These are phyloP conservation scores for Nicotiana noctiflora DNA, from an alignment of 257 asterid genomes.

Conservation along the genomic window DNA sequence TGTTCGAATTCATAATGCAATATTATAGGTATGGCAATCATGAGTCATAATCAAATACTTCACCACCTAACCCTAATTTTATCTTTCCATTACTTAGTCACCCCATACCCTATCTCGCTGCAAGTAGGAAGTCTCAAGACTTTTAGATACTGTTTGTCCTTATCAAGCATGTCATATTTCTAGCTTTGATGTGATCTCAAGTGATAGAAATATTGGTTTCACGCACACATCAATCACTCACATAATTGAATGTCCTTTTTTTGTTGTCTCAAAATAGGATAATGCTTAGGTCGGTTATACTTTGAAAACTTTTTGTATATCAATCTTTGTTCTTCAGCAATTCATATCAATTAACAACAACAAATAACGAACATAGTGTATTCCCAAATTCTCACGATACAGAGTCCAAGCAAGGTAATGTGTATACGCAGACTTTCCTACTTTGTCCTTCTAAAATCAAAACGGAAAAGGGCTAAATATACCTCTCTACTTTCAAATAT, in stretches of 20 bases:
- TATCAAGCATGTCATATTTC: neutral
- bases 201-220: neutral
- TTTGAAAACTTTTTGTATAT: neutral
- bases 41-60: conserved; percentile 1
- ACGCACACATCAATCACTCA: neutral
- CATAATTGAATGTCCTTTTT: neutral
- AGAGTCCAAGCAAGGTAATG: no score
- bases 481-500: no score
- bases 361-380: no score
- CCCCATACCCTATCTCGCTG: neutral
- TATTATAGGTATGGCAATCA: conserved; percentile 1
- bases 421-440: no score
- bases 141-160: neutral
- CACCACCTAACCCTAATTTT: neutral
- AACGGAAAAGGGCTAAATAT: no score
- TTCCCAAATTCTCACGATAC: no score
- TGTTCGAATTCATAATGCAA: conserved; percentile 8
- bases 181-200: neutral
- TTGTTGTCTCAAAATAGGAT: neutral
- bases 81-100: neutral
- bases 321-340: neutral
- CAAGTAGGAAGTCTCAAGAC: neutral
- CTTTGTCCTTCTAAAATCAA: no score
- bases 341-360: no score
- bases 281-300: neutral